Evolutionary conservation across 805 yeast species (phyloP).

Genomic region (Nakazawaea siamensis): DNA sequence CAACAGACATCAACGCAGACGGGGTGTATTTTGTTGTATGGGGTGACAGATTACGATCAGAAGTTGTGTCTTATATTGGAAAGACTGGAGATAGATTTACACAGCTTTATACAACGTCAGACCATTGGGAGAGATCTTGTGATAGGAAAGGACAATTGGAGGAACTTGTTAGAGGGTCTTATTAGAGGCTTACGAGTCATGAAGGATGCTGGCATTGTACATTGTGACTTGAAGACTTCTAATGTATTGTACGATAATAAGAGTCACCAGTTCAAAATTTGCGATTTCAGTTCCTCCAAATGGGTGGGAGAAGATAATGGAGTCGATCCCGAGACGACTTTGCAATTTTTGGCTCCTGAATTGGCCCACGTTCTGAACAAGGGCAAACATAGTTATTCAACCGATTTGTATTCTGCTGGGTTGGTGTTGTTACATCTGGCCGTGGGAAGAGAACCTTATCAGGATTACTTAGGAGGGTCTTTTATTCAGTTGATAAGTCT

Average conservation of each 20-base stretch:
- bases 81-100: slow-evolving; percentile 20
- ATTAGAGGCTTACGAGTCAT: background rate
- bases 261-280: slow-evolving; percentile 26
- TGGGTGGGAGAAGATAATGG: slow-evolving; percentile 12
- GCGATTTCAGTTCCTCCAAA: slow-evolving; percentile 38
- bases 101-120: slow-evolving; percentile 15
- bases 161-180: background rate
- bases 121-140: too few relatives aligned
- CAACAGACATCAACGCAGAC: too few relatives aligned
- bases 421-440: slow-evolving; percentile 35
- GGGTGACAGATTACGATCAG: too few relatives aligned
- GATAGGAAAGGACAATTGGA: too few relatives aligned
- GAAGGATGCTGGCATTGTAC: slow-evolving; percentile 31
- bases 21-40: too few relatives aligned
- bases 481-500: slow-evolving; percentile 23
- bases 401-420: slow-evolving; percentile 41
- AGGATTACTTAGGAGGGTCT: slow-evolving; percentile 16
- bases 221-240: slow-evolving; percentile 40
- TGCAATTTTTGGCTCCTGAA: slow-evolving; percentile 41
- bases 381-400: slow-evolving; percentile 22
- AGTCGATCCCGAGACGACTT: slow-evolving; percentile 21
- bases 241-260: slow-evolving; percentile 27
- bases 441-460: slow-evolving; percentile 37
- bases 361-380: slow-evolving; percentile 20
- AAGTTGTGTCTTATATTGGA: slow-evolving; percentile 15